Conservation (phyloP, 2,329 filamentous ascomycete species). For the Xylogone sp. region DNA sequence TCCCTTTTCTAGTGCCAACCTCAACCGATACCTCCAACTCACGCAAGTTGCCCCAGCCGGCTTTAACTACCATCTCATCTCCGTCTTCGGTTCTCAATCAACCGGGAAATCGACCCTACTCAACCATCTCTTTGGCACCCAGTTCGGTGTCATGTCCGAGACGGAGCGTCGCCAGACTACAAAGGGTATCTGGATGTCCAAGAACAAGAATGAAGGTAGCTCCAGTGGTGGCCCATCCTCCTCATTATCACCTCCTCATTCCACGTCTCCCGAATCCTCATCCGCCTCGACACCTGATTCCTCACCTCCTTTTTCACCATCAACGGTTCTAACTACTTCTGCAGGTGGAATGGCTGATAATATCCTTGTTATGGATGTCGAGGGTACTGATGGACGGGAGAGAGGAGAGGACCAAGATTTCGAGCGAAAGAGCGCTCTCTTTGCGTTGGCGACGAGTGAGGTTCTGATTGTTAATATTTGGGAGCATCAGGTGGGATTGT, state of each 20-base stretch:
- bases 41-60: slow-evolving; percentile 81
- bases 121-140: slow-evolving; percentile 91
- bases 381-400: slow-evolving; percentile 94
- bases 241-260: no score
- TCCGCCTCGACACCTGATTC: not conserved
- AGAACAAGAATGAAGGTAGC: slow-evolving; percentile 75
- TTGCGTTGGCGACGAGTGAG: slow-evolving; percentile 95
- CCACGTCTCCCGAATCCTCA: not conserved
- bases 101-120: slow-evolving; percentile 97
- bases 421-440: slow-evolving; percentile 95
- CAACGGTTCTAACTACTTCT: not conserved
- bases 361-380: slow-evolving; percentile 98
- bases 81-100: slow-evolving; percentile 97
- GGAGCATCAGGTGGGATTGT: slow-evolving; percentile 97
- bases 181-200: slow-evolving; percentile 99
- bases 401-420: slow-evolving; percentile 98
- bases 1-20: slow-evolving; percentile 57
- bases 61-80: slow-evolving; percentile 99
- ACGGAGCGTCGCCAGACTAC: slow-evolving; percentile 91
- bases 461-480: slow-evolving; percentile 98
- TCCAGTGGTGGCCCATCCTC: slow-evolving; percentile 27
- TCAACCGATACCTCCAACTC: slow-evolving; percentile 77
- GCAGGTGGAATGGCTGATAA: slow-evolving; percentile 80
- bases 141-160: slow-evolving; percentile 98
- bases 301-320: not conserved